A percentile compares a stretch with the other conserved stretches of the same genome.
phyloP scores from a whole-genome alignment of 108 stramenopile species.

The Discostella stelligeroides region DNA sequence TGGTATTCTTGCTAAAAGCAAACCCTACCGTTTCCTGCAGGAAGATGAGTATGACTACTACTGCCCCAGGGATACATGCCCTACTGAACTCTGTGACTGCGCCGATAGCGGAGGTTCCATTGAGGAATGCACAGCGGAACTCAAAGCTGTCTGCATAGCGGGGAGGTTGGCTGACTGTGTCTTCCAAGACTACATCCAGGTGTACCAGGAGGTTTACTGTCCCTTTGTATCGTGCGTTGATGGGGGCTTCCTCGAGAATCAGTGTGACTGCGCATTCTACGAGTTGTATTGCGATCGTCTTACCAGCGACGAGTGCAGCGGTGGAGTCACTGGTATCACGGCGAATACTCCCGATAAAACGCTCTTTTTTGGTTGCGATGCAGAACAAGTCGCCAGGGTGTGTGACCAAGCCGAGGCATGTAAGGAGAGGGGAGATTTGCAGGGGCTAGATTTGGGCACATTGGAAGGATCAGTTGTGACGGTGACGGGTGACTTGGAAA shows the following conservation, averaged over 20 bases:
- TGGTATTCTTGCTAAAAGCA: slow-evolving; percentile 25
- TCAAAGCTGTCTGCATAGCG: slow-evolving; percentile 35
- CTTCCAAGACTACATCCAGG: slow-evolving; percentile 37
- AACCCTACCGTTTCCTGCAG: slow-evolving; percentile 33
- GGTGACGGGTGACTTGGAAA: not conserved
- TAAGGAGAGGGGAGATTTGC: slow-evolving; percentile 42
- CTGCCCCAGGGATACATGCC: slow-evolving; percentile 47
- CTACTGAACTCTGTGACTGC: slow-evolving; percentile 47
- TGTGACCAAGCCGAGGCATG: slow-evolving; percentile 43
- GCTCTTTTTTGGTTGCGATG: slow-evolving; percentile 52
- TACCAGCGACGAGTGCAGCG: slow-evolving; percentile 18
- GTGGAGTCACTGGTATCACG: slow-evolving; percentile 4
- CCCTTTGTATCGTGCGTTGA: slow-evolving; percentile 40
- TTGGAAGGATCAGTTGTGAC: slow-evolving; percentile 6
- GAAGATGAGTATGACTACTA: slow-evolving; percentile 33
- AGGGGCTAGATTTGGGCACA: slow-evolving; percentile 29
- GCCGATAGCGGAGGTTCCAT: slow-evolving; percentile 44
- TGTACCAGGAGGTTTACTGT: slow-evolving; percentile 42
- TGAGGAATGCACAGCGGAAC: slow-evolving; percentile 39
- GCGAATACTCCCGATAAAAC: slow-evolving; percentile 28
- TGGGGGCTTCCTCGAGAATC: slow-evolving; percentile 40
- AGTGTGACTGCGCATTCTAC: slow-evolving; percentile 54
- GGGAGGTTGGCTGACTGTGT: slow-evolving; percentile 43
- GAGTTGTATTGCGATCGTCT: slow-evolving; percentile 37
- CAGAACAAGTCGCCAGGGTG: slow-evolving; percentile 26